Base-by-base conservation (phyloP, 345 rosid species). In the Mercurialis annua region DNA sequence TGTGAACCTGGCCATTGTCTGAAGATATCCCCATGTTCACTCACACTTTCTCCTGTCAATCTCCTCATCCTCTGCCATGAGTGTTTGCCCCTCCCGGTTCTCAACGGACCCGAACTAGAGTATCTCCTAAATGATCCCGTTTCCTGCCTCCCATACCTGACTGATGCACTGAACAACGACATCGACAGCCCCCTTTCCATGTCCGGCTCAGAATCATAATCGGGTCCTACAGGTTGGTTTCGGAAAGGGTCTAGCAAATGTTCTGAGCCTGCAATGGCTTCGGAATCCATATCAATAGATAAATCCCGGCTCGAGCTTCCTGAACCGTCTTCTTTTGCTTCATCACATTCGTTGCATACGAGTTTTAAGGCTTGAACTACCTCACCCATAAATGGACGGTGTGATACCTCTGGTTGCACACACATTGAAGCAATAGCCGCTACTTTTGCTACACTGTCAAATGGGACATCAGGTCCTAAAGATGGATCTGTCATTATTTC, bases 321-420 rank as follows among this genome's bases (percentile, higher is more conserved):
- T 23, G 93, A 88, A 30, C 81, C 82, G 8, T 80, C 78, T 64
- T 87, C 94, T 64, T 75, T 87, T 2, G 90, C 88, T 78, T 85
- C 95, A n/a, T 91, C 86, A 27, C 95, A 90, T 75, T 93, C 97
- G 18, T 89, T 86, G 66, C 87, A 82, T 2, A 94, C 94, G 26
- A 94, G 82, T 77, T 94, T 94, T 69, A 94, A 79, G 55, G 99
- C 99, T 77, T 94, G 99, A 64, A 94, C 96, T 26, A 94, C 97
- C 78, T 94, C 99, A 3, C 99, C 96, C 98, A 90, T 93, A 77
- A 90, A 90, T 50, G 98, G 97, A 21, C 97, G 94, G 84, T 94
- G 88, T 0, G 94, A 88, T 49, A 89, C 99, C 83, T 94, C 99
- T 1, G 87, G 92, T 65, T 94, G 99, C 61, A 91, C 99, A 43